Conservation (phyloP, 768 basidiomycete genomes). For the Glaciozyma martinii region DNA sequence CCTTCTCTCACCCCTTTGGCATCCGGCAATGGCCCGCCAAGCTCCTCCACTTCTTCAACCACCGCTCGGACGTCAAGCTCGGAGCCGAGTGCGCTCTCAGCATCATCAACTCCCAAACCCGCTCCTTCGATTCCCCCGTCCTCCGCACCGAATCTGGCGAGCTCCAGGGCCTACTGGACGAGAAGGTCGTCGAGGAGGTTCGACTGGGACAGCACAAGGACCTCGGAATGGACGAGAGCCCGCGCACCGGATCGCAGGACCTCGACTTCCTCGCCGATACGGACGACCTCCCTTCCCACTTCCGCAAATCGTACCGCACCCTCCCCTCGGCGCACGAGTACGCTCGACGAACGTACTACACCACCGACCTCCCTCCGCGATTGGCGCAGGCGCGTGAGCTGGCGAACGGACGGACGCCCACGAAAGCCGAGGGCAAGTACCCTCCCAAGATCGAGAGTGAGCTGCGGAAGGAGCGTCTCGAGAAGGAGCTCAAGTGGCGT, state of each 20-base stretch:
- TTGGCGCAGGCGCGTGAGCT: conserved; percentile 66
- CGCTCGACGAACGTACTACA: conserved; percentile 60
- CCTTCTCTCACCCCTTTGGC: conserved; percentile 37
- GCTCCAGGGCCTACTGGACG: conserved; percentile 45
- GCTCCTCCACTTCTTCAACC: conserved; percentile 74
- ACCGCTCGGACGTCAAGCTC: conserved; percentile 63
- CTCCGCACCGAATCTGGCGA: conserved; percentile 46
- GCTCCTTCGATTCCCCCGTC: conserved; percentile 50
- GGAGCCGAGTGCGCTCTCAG: conserved; percentile 76
- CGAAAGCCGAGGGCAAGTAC: conserved; percentile 64
- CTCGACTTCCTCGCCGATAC: conserved; percentile 26
- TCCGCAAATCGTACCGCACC: conserved; percentile 24
- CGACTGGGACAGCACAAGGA: conserved; percentile 18
- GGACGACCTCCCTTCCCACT: conserved; percentile 24
- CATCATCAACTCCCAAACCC: conserved; percentile 55
- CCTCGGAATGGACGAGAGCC: conserved; percentile 9
- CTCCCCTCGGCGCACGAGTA: conserved; percentile 42
- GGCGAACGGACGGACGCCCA: conserved; percentile 60
- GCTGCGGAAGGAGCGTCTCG: conserved; percentile 72
- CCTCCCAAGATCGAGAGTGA: conserved; percentile 84
- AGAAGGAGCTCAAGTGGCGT: conserved; percentile 81
- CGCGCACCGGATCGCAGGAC: conserved; percentile 27
- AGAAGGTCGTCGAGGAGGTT: conserved; percentile 50
- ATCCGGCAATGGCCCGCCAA: conserved; percentile 33
- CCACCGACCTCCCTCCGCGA: conserved; percentile 57